phyloP scores from a whole-genome alignment of 352 stramenopile species.

The Stramenopiles sp. region DNA sequence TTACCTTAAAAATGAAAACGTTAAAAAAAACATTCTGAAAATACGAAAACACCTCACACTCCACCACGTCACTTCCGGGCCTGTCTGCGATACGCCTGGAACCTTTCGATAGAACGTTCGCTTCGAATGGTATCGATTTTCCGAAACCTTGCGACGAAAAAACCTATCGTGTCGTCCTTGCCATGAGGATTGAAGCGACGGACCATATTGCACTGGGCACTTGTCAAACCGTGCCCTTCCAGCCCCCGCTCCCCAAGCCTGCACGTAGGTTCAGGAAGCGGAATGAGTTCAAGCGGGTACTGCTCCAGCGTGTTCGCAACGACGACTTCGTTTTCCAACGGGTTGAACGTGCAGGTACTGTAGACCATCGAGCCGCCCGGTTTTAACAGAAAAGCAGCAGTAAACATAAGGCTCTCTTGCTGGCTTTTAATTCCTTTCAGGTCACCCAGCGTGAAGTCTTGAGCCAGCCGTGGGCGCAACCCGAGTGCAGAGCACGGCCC shows the following conservation, averaged over 20 bases:
- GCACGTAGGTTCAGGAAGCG: neutral
- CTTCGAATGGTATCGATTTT: slow-evolving; percentile 8
- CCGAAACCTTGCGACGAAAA: slow-evolving; percentile 21
- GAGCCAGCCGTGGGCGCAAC: slow-evolving; percentile 61
- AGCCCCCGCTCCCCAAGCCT: slow-evolving; percentile 15
- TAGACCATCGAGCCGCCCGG: slow-evolving; percentile 70
- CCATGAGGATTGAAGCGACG: slow-evolving; percentile 20
- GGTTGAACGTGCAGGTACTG: slow-evolving; percentile 80
- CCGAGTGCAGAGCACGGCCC: slow-evolving; percentile 50
- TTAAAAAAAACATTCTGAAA: too few species aligned
- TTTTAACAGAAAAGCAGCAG: slow-evolving; percentile 64
- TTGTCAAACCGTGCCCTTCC: slow-evolving; percentile 15
- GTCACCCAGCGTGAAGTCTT: slow-evolving; percentile 44
- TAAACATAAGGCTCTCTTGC: slow-evolving; percentile 61
- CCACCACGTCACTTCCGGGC: too few species aligned
- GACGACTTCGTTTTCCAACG: slow-evolving; percentile 72
- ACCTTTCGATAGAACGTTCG: neutral
- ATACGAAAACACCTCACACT: too few species aligned
- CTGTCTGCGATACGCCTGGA: too few species aligned
- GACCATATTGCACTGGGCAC: slow-evolving; percentile 19
- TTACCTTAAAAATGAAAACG: too few species aligned
- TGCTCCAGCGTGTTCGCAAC: slow-evolving; percentile 55
- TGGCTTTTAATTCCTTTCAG: slow-evolving; percentile 24
- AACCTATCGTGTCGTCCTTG: slow-evolving; percentile 19
- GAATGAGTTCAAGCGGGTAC: slow-evolving; percentile 18